These are phyloP conservation scores for Aegilops speltoides DNA, from an alignment of 176 grass and related monocot genomes.

Conservation along the genomic window DNA sequence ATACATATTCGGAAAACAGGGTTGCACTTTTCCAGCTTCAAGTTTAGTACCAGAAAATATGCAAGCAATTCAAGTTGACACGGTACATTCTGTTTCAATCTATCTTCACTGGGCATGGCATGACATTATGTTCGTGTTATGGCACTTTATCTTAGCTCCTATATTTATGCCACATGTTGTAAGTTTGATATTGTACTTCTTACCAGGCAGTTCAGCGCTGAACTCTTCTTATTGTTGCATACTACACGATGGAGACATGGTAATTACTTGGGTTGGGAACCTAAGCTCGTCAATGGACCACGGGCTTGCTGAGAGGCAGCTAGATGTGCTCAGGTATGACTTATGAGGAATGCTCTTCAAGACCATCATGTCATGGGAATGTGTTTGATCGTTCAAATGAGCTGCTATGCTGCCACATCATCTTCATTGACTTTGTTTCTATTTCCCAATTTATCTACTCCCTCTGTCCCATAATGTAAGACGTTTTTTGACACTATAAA, in stretches of 20 bases:
- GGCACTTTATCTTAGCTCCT: constrained; percentile 9
- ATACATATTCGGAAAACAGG: constrained; percentile 85
- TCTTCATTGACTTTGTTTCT: not conserved
- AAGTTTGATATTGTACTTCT: constrained; percentile 34
- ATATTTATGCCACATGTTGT: constrained; percentile 5
- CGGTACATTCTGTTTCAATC: constrained; percentile 39
- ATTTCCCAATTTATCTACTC: too few species aligned
- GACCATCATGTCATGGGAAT: constrained; percentile 7
- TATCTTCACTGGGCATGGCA: constrained; percentile 19
- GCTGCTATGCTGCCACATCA: not conserved
- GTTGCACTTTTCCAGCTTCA: constrained; percentile 83
- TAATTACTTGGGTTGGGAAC: constrained; percentile 87
- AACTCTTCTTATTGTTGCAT: constrained; percentile 96
- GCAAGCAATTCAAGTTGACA: constrained; percentile 98
- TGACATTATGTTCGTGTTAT: constrained; percentile 1
- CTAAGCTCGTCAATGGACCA: constrained; percentile 78
- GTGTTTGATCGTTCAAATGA: constrained; percentile 2
- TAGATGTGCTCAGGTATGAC: constrained; percentile 83
- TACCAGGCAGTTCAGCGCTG: constrained; percentile 61
- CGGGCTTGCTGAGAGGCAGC: constrained; percentile 79
- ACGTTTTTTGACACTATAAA: too few species aligned
- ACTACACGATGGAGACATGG: constrained; percentile 71
- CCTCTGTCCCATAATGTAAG: too few species aligned
- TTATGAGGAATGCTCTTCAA: not conserved
- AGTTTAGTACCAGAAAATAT: constrained; percentile 94